Base-by-base conservation (phyloP, 2,329 filamentous ascomycete species). In the Microcyclospora pomicola region DNA sequence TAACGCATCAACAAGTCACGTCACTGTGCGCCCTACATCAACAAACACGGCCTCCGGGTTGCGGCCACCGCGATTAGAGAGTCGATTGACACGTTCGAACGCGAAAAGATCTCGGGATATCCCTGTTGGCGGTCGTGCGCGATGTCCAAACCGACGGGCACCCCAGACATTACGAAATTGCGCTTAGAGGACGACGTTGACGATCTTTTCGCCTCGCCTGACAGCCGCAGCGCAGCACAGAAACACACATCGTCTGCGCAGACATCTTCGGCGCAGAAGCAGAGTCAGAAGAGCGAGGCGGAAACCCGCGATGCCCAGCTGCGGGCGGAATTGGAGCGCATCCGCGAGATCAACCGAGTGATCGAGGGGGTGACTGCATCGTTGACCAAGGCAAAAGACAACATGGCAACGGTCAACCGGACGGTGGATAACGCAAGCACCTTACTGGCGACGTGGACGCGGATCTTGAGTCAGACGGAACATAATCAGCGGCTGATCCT, bases 401-500 rank as follows among this genome's bases (percentile, higher is more conserved):
- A 87, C 59, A 91, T 91, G 82, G 68, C 75, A 51, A 92, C 81
- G 15, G 87, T 96, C 28, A 81, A 81, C 38, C 73, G 73, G 44
- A 95, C 91, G 2, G 86, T 96, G 31, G 73, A 73, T 48, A 88
- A 87, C 39, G 86, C 91, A 3, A 92, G 87, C 11, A 82, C 82
- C 1, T 73, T 98, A 11, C 76, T 98, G 27, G 86, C 92, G 52
- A 93, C 87, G 12, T 98, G 88, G 88, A 93, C 86, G 7, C 79
- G 86, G 37, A 95, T 98, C 48, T 73, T 98, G 10, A 91, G 85
- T 6, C 91, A 98, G 61, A 95, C 91, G 4, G 91, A 98, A 62
- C 91, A 98, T 62, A 96, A 93, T 56, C 87, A 96, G 59, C 78
- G 91, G 15, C 68, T 98, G 36, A 80, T 98, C 33, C 70, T 96